Conservation (phyloP, 805 yeast genomes). For the Suhomyces prunicola region DNA sequence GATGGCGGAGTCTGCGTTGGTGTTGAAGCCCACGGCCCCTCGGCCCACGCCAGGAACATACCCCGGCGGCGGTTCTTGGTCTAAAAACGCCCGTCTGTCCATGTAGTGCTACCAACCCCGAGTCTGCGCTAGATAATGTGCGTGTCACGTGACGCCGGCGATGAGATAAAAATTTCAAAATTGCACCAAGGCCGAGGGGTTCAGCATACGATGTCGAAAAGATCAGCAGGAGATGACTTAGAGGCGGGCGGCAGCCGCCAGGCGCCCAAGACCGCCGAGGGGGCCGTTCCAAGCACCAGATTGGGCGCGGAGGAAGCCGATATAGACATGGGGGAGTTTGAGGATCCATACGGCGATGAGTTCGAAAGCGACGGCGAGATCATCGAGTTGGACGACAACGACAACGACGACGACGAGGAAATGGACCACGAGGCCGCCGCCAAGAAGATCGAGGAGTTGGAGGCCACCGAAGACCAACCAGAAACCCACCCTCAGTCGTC, state of each 20-base stretch:
- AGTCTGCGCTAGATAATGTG: background rate
- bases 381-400: conserved; percentile 66
- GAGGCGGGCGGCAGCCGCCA: conserved; percentile 17
- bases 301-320: conserved; percentile 34
- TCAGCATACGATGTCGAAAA: conserved; percentile 44
- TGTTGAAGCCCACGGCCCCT: conserved; percentile 92
- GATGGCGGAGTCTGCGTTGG: conserved; percentile 71
- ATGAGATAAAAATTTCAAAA: background rate
- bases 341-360: conserved; percentile 87
- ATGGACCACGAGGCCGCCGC: conserved; percentile 30
- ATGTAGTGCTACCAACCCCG: background rate
- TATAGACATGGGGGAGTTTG: conserved; percentile 77
- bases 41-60: conserved; percentile 91
- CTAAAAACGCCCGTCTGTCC: conserved; percentile 51
- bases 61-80: conserved; percentile 84
- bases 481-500: conserved; percentile 36
- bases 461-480: conserved; percentile 34
- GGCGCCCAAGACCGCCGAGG: conserved; percentile 34
- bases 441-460: conserved; percentile 35
- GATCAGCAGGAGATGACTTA: conserved; percentile 41
- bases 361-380: conserved; percentile 90
- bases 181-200: background rate
- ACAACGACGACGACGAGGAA: conserved; percentile 33
- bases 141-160: background rate
- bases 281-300: conserved; percentile 41